Base-by-base conservation (phyloP, 2,329 filamentous ascomycete genomes). In the Helminthosporium solani region DNA sequence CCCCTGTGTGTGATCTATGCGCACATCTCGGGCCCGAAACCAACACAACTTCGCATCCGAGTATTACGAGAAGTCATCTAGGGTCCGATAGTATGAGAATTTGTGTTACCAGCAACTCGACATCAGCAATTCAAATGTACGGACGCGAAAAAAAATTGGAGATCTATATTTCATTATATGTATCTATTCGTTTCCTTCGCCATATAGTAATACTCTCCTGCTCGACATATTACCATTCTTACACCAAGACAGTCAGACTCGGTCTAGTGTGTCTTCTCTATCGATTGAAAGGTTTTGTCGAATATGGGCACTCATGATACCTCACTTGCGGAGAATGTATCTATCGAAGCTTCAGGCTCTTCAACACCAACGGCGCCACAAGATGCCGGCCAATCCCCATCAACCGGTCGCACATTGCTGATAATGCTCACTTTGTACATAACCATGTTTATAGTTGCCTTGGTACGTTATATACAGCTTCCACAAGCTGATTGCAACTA, bases 341-440 rank as follows among this genome's bases (percentile, higher is more conserved):
- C 44, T 14, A n/a, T 38, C 2, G 16, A 43, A 20, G 21, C 2
- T 2, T 5, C 25, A 2, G 3, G 15, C 14, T 19, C 38, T 8
- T 20, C 27, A 31, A 8, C 23, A 3, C 27, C 23, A 9, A 19
- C 12, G 15, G 8, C 14, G 15, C 15, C 27, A 6, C 11, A 27
- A 19, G 8, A 30, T 4, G 16, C 27, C 12, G 14, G 19, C 7
- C 31, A 45, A 23, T 49, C 45, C 25, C 46, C 46, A 14, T 33
- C 42, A 3, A 7, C 28, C 7, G 39, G 46, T 15, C 42, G 38
- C 12, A 45, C 33, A 21, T 42, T 37, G 42, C 12, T 45, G 14
- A 39, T 35, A 5, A 49, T 49, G 46, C 5, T 18, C 14, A 34
- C 37, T 23, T 30, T 49, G 2, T 49, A 49, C 33, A 20, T 49